phyloP scores from a whole-genome alignment of 345 rosid genomes.

The Aegle marmelos region DNA sequence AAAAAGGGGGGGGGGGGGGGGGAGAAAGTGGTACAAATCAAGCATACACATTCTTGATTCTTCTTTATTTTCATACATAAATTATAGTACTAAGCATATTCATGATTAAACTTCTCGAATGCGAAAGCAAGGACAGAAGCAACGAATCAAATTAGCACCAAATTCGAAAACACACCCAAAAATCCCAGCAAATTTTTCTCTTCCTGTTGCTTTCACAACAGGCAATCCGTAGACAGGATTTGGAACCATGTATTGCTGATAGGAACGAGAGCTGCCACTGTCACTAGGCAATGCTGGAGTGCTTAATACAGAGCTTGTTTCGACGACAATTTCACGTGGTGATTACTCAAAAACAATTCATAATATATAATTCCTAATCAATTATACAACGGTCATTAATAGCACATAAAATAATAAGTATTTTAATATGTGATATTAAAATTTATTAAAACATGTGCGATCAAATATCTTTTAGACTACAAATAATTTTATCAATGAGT shows the following conservation, averaged over 20 bases:
- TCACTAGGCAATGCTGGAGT: constrained; percentile 9
- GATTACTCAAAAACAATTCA: too few relatives aligned
- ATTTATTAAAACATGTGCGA: too few relatives aligned
- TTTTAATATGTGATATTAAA: too few relatives aligned
- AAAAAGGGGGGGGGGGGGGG: too few relatives aligned
- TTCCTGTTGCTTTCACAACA: constrained; percentile 17
- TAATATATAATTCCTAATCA: too few relatives aligned
- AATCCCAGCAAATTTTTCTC: constrained; percentile 31
- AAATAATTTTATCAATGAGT: too few relatives aligned
- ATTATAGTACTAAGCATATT: neutral
- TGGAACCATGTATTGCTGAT: constrained; percentile 50
- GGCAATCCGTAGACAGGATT: constrained; percentile 38
- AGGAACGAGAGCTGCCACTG: constrained; percentile 15
- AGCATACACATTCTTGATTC: too few relatives aligned
- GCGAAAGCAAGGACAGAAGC: constrained; percentile 26
- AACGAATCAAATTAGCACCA: too few relatives aligned
- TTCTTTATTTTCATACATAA: neutral
- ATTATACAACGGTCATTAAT: too few relatives aligned
- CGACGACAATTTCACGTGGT: constrained; percentile 25
- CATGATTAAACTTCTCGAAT: constrained; percentile 17
- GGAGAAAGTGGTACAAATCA: too few relatives aligned
- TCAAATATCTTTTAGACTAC: too few relatives aligned
- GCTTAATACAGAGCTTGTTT: neutral
- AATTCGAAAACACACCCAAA: constrained; percentile 29
- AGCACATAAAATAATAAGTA: too few relatives aligned